Percentiles rank a stretch among this genome's conserved stretches.
phyloP scores from a whole-genome alignment of 2,329 filamentous ascomycete species.

The Chaetomiaceae sp. region DNA sequence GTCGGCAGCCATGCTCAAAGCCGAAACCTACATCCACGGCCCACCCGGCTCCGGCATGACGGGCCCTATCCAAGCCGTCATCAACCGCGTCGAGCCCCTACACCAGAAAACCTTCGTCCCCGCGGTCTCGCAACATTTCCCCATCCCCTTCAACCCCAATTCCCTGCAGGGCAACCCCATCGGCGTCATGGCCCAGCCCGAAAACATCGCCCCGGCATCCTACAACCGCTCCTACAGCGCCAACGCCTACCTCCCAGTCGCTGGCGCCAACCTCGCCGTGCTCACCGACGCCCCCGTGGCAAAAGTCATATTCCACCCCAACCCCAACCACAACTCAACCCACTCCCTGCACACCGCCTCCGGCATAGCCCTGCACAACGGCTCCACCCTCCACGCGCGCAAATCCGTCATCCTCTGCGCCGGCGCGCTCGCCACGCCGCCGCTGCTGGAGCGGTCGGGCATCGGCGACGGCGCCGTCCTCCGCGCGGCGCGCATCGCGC shows the following conservation, averaged over 20 bases:
- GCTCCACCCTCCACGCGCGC: too few relatives aligned
- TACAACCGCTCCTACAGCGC: constrained; percentile 44
- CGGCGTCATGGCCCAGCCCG: constrained; percentile 45
- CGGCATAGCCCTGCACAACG: constrained; percentile 24
- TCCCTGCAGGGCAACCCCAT: constrained; percentile 44
- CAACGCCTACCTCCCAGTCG: constrained; percentile 38
- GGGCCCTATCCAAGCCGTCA: constrained; percentile 23
- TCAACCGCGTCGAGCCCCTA: constrained; percentile 38
- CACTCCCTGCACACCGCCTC: constrained; percentile 21
- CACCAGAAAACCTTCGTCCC: constrained; percentile 40
- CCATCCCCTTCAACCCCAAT: constrained; percentile 35
- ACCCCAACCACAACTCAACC: background rate
- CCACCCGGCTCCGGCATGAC: constrained; percentile 13
- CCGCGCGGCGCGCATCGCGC: constrained; percentile 36
- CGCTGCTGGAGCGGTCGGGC: constrained; percentile 52
- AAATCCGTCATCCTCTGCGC: constrained; percentile 12
- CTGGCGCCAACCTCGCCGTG: constrained; percentile 37
- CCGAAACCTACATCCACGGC: constrained; percentile 23
- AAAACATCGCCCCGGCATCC: constrained; percentile 40
- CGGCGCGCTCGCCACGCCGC: constrained; percentile 50
- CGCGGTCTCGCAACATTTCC: constrained; percentile 40
- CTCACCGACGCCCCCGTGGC: constrained; percentile 32
- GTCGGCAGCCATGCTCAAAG: constrained; percentile 22
- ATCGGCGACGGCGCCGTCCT: constrained; percentile 47
- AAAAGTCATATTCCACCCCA: constrained; percentile 31